Evolutionary conservation across 768 basidiomycete species (phyloP).

Genomic region (Leucocoprinus sp.): DNA sequence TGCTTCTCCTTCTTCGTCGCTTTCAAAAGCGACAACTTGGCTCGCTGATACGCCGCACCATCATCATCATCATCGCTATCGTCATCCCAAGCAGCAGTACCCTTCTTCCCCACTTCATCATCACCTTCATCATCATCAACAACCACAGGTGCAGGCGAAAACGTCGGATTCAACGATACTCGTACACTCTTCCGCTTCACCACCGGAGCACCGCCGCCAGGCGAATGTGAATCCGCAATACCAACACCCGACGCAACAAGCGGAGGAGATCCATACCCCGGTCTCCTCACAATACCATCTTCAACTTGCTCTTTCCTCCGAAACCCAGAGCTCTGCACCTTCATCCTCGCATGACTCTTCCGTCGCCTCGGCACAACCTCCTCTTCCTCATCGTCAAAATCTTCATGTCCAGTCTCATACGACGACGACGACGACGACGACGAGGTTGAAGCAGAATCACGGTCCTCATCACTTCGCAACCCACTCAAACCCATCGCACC

Average conservation of each 20-base stretch:
- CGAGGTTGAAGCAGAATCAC: conserved; percentile 39
- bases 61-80: conserved; percentile 70
- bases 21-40: conserved; percentile 43
- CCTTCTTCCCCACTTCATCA: conserved; percentile 14
- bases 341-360: neutral
- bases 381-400: conserved; percentile 21
- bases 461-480: conserved; percentile 21
- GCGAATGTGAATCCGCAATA: neutral
- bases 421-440: too few relatives aligned
- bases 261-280: conserved; percentile 8
- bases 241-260: neutral
- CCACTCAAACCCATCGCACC: neutral
- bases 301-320: neutral
- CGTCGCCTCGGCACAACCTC: conserved; percentile 2
- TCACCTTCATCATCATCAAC: conserved; percentile 41
- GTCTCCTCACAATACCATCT: conserved; percentile 10
- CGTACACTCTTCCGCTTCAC: conserved; percentile 67
- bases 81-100: conserved; percentile 47
- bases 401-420: conserved; percentile 60
- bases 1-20: conserved; percentile 33
- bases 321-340: conserved; percentile 4
- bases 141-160: conserved; percentile 64
- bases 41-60: conserved; percentile 53
- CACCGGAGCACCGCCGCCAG: too few relatives aligned
- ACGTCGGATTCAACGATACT: conserved; percentile 70